Evolutionary conservation across 495 filamentous ascomycete species (phyloP).

Genomic region (Cercophora scortea): DNA sequence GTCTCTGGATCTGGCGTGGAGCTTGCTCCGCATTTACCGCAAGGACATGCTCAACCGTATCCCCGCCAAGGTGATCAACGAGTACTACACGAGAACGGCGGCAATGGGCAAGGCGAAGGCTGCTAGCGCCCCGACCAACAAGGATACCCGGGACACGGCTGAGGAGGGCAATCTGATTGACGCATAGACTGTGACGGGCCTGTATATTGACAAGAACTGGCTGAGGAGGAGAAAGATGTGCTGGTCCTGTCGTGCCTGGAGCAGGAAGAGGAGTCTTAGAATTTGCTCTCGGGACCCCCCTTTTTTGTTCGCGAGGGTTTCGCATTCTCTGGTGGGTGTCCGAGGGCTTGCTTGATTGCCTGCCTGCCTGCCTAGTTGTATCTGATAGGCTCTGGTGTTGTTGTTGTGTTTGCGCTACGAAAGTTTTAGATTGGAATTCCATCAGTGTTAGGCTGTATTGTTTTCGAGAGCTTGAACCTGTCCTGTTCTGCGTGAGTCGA

Average conservation of each 20-base stretch:
- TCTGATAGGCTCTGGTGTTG: conserved; percentile 9
- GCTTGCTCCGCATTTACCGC: conserved; percentile 88
- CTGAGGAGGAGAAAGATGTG: neutral
- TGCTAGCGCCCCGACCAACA: conserved; percentile 32
- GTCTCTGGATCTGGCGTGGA: conserved; percentile 92
- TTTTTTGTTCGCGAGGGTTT: no score
- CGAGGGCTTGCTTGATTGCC: conserved; percentile 2
- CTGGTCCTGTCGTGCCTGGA: neutral
- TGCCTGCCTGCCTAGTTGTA: conserved; percentile 12
- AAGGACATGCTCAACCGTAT: conserved; percentile 97
- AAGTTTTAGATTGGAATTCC: conserved; percentile 17
- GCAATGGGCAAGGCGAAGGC: conserved; percentile 50
- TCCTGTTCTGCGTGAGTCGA: no score
- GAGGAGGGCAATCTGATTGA: conserved; percentile 64
- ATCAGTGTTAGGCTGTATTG: neutral
- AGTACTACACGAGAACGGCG: conserved; percentile 71
- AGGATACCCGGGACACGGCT: conserved; percentile 48
- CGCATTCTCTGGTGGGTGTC: neutral
- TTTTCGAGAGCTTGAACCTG: neutral
- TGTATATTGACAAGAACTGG: conserved; percentile 3
- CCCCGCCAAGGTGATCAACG: conserved; percentile 83
- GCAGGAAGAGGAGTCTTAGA: neutral
- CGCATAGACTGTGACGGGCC: conserved; percentile 32
- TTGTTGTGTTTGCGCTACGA: conserved; percentile 4
- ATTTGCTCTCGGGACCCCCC: neutral